Evolutionary conservation across 2,329 filamentous ascomycete species (phyloP), one percentile per base, ranked within the genome.

Genomic region (Hypoxylon sp.): DNA sequence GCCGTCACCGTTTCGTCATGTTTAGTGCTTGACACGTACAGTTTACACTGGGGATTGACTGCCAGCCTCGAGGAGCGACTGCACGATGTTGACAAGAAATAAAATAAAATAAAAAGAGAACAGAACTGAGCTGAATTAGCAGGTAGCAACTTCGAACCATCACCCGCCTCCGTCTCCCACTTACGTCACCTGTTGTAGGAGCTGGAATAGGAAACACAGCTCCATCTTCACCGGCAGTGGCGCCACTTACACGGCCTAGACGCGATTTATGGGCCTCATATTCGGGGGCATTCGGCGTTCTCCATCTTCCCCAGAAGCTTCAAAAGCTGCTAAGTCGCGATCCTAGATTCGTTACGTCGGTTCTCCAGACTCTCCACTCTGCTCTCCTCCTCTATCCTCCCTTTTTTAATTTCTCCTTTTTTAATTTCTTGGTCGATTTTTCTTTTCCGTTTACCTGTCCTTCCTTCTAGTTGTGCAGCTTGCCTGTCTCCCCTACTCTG

Each of bases 231-330:
- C 37, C n/a, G 43, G 41, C 35, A 13, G 57, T 63, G 60, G 57
- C 40, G 58, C 56, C 57, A 63, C 47, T 60, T 42, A 57, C 4
- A 37, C 23, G 35, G 53, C 48, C 52, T 60, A 56, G 52, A 48
- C 38, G 37, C 27, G 29, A 54, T 45, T 49, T 55, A 56, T 62
- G 48, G 48, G 35, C 45, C 48, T 45, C 43, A 51, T 10, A 29
- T 53, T 54, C 50, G 56, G 56, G 59, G 57, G 49, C 29, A 18
- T 51, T 63, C 60, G 56, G 57, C 57, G 46, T 62, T 58, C 55
- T 62, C 58, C 58, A 61, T 56, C 17, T 60, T 55, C 46, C 48
- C 56, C 60, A 60, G 58, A 63, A 58, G 49, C 49, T 49, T 60
- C 49, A 58, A 56, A 52, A 43, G 31, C 40, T 45, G 31, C 35